A percentile compares a stretch with the other conserved stretches of the same genome.
phyloP scores from a whole-genome alignment of 169 alveolate genomes.

The Theileria orientalis region DNA sequence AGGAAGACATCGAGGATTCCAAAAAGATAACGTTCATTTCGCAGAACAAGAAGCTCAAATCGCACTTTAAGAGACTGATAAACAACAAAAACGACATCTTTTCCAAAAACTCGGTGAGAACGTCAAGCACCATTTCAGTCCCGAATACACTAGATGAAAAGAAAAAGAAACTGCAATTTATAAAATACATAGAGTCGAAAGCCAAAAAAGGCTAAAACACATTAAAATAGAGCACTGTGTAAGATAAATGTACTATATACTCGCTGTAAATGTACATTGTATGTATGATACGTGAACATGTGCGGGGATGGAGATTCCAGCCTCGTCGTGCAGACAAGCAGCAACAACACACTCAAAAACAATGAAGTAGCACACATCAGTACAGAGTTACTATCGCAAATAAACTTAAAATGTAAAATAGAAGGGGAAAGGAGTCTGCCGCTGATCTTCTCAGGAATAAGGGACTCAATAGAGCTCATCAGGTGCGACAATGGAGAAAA shows the following conservation, averaged over 20 bases:
- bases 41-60: constrained; percentile 20
- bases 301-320: too few species aligned
- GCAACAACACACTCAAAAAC: neutral
- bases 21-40: constrained; percentile 41
- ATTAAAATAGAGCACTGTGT: too few species aligned
- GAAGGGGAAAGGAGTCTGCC: too few species aligned
- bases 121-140: constrained; percentile 20
- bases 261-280: neutral
- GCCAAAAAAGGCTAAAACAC: constrained; percentile 11
- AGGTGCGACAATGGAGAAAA: neutral
- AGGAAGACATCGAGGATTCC: constrained; percentile 39
- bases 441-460: neutral
- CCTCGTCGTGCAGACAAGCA: too few species aligned
- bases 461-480: neutral
- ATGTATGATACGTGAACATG: too few species aligned
- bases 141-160: constrained; percentile 38
- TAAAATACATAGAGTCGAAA: constrained; percentile 48
- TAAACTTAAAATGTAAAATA: neutral
- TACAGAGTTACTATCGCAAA: neutral
- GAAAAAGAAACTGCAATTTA: constrained; percentile 37
- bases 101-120: constrained; percentile 32
- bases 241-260: neutral
- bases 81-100: constrained; percentile 39
- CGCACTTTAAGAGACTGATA: constrained; percentile 51
- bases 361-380: neutral